Evolutionary conservation across 2,329 filamentous ascomycete genomes (phyloP).

Genomic region (Fusarium musae): DNA sequence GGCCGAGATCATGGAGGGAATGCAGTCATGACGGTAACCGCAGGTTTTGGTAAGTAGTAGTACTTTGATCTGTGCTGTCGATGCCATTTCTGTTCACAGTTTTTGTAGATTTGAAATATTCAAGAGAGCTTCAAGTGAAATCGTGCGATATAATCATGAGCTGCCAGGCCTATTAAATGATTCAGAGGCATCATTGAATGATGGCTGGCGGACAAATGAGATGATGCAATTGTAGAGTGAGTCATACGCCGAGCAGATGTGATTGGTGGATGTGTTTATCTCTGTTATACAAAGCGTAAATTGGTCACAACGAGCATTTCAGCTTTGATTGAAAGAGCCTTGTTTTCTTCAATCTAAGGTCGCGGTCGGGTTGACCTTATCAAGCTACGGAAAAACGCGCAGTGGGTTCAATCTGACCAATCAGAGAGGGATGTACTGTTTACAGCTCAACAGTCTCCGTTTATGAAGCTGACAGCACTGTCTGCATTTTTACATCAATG

Average conservation of each 20-base stretch:
- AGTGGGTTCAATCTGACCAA: too few relatives aligned
- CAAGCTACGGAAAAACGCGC: too few relatives aligned
- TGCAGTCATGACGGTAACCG: slow-evolving; percentile 25
- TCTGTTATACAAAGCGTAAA: too few relatives aligned
- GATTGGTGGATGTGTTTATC: neutral
- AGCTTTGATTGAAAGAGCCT: too few relatives aligned
- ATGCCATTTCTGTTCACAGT: neutral
- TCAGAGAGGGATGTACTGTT: too few relatives aligned
- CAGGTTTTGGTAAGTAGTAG: slow-evolving; percentile 23
- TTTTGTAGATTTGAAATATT: fast-evolving
- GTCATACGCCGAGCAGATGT: neutral
- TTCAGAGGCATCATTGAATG: too few relatives aligned
- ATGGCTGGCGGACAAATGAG: neutral
- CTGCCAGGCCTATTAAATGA: neutral
- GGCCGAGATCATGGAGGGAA: slow-evolving; percentile 8
- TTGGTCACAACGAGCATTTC: too few relatives aligned
- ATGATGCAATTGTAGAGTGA: neutral
- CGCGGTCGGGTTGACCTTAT: too few relatives aligned
- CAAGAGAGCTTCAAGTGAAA: neutral
- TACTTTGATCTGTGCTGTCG: neutral
- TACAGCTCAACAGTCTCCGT: too few relatives aligned
- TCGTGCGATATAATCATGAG: neutral
- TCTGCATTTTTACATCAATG: neutral
- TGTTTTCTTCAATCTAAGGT: too few relatives aligned
- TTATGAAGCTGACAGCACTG: neutral